Percentiles rank a stretch among this genome's conserved stretches.
phyloP scores from a whole-genome alignment of 2,329 filamentous ascomycete genomes.

The Scortechinia acanthostroma region DNA sequence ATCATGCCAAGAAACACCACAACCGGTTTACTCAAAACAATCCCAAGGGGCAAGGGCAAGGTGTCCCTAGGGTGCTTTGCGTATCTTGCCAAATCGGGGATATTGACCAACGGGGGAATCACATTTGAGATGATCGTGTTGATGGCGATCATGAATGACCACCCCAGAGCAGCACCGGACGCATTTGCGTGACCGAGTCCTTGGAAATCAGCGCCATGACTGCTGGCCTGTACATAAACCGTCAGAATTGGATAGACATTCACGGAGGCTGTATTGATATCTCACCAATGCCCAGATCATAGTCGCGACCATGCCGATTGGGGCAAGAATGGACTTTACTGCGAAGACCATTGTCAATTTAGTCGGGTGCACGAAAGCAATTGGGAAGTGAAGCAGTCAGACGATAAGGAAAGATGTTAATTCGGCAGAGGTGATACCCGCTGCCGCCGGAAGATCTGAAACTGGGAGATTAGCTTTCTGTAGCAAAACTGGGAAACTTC shows the following conservation, averaged over 20 bases:
- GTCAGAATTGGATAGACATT: slow-evolving; percentile 9
- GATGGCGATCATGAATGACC: too few species aligned
- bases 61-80: slow-evolving; percentile 12
- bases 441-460: slow-evolving; percentile 31
- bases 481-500: too few species aligned
- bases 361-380: slow-evolving; percentile 37
- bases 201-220: slow-evolving; percentile 27
- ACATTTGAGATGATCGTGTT: too few species aligned
- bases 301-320: slow-evolving; percentile 28
- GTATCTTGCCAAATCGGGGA: slow-evolving; percentile 29
- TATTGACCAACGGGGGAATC: too few species aligned
- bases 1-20: slow-evolving; percentile 29
- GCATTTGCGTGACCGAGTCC: slow-evolving; percentile 31
- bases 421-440: slow-evolving; percentile 38
- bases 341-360: slow-evolving; percentile 36
- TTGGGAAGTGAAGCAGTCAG: slow-evolving; percentile 40
- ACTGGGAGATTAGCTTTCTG: too few species aligned
- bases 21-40: slow-evolving; percentile 24
- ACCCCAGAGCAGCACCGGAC: too few species aligned
- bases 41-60: slow-evolving; percentile 19
- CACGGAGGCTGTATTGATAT: slow-evolving; percentile 7
- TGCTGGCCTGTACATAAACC: slow-evolving; percentile 25
- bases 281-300: slow-evolving; percentile 36
- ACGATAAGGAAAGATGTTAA: slow-evolving; percentile 45
- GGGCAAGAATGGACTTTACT: slow-evolving; percentile 28